Base-by-base conservation (phyloP, 2,329 filamentous ascomycete genomes). In the Domatiomyces globalis region DNA sequence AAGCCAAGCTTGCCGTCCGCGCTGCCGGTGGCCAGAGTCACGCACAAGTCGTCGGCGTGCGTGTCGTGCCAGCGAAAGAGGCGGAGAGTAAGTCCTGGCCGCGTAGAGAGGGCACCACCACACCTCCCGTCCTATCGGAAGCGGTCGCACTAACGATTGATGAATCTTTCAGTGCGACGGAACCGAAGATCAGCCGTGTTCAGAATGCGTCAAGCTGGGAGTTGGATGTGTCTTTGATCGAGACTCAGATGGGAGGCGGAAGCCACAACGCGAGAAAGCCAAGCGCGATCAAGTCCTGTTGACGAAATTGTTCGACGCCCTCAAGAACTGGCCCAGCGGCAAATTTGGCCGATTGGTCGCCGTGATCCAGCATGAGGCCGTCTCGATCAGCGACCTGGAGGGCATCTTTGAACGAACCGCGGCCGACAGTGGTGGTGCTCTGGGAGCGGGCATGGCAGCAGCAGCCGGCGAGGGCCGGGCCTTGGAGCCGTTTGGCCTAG, bases 161-260 rank as follows among this genome's bases (percentile, higher is more conserved):
- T 18, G 19, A 15, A 6, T 33, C 36, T 17, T 18, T 45, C 20
- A 49, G 48, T 49, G 48, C 20, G 48, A 49, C 20, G 48, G 48
- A 19, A 10, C 33, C 33, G 33, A 39, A 39, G 48, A 49, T 18
- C 48, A 49, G 22, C 27, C 25, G 20, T 49, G 48, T 44, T 44
- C 48, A 43, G 48, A 49, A 49, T 49, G 48, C 48, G 17, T 49
- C 48, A 49, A 49, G 22, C 48, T 44, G 22, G 45, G 33, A 15
- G 43, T 49, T n/a, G 48, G 45, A 17, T 49, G 48, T 45, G 20
- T 49, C n/a, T 39, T 49, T n/a, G 48, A 49, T n/a, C 42, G 42
- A 49, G 45, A 49, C 19, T 33, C 48, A 10, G 48, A 49, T 29
- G 27, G 29, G 15, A 25, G 48, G 17, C 48, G 48, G 22, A 49